phyloP scores from a whole-genome alignment of 768 basidiomycete species.

The Boletus vermiculosoides region DNA sequence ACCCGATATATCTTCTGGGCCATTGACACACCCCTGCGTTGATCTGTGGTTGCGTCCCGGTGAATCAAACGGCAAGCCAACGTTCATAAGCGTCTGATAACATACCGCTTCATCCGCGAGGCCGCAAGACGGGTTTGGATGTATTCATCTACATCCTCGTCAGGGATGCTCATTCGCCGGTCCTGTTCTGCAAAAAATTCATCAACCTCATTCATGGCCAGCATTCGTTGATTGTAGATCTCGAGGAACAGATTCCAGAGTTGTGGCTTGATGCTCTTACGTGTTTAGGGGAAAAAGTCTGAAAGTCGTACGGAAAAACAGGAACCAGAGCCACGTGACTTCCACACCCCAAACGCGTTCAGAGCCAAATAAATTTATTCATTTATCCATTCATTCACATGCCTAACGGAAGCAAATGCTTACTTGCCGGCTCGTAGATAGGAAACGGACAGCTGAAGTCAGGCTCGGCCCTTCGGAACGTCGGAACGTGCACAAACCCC shows the following conservation, averaged over 20 bases:
- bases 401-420: neutral
- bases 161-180: slow-evolving; percentile 49
- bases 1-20: neutral
- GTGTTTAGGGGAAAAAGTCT: slow-evolving; percentile 9
- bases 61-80: slow-evolving; percentile 7
- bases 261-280: neutral
- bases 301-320: neutral
- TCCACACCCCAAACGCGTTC: slow-evolving; percentile 2
- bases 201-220: slow-evolving; percentile 37
- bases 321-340: slow-evolving; percentile 14
- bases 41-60: slow-evolving; percentile 1
- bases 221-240: neutral
- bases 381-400: neutral
- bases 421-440: too few species aligned
- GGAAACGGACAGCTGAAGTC: neutral
- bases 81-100: neutral
- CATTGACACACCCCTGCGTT: neutral
- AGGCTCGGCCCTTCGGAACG: neutral
- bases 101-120: slow-evolving; percentile 19
- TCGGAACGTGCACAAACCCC: neutral
- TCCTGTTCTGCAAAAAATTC: slow-evolving; percentile 57
- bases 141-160: slow-evolving; percentile 53
- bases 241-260: neutral
- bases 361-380: too few species aligned
- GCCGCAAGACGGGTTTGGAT: slow-evolving; percentile 32